A percentile compares a stretch with the other conserved stretches of the same genome.
Conservation (phyloP, 768 basidiomycete genomes). For the Lepiota subincarnata region DNA sequence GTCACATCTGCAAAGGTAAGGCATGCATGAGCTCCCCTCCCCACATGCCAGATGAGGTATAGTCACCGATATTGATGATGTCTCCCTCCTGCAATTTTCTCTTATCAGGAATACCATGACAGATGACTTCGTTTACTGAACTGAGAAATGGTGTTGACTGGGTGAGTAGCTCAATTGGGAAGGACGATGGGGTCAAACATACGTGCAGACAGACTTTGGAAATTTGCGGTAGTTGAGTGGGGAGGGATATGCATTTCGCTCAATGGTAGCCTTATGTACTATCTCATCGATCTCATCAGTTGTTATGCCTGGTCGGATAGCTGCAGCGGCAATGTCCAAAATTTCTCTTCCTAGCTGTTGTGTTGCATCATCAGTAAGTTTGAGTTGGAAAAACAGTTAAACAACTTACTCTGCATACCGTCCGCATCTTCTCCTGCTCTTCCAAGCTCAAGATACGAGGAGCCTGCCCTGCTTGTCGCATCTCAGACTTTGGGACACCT, state of each 20-base stretch:
- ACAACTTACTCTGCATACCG: slow-evolving; percentile 70
- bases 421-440: slow-evolving; percentile 89
- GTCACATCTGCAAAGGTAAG: slow-evolving; percentile 55
- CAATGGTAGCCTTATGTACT: slow-evolving; percentile 88
- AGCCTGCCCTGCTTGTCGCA: slow-evolving; percentile 51
- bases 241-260: slow-evolving; percentile 90
- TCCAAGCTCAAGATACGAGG: slow-evolving; percentile 62
- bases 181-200: slow-evolving; percentile 29
- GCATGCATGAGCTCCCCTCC: not conserved
- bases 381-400: not conserved
- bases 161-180: not conserved
- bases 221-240: slow-evolving; percentile 88
- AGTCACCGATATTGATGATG: slow-evolving; percentile 86
- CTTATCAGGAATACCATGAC: slow-evolving; percentile 94
- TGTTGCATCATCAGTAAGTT: not conserved
- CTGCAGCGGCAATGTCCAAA: slow-evolving; percentile 86
- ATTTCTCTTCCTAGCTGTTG: slow-evolving; percentile 85
- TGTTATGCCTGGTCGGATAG: slow-evolving; percentile 86
- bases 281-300: slow-evolving; percentile 94
- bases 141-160: slow-evolving; percentile 30
- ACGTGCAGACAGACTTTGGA: slow-evolving; percentile 98
- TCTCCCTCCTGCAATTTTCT: slow-evolving; percentile 85
- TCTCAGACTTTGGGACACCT: slow-evolving; percentile 62
- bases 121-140: slow-evolving; percentile 93
- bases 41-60: not conserved